Evolutionary conservation across 2,329 filamentous ascomycete genomes (phyloP), one percentile per base, ranked within the genome.

Genomic region (Beauveria rudraprayagi): DNA sequence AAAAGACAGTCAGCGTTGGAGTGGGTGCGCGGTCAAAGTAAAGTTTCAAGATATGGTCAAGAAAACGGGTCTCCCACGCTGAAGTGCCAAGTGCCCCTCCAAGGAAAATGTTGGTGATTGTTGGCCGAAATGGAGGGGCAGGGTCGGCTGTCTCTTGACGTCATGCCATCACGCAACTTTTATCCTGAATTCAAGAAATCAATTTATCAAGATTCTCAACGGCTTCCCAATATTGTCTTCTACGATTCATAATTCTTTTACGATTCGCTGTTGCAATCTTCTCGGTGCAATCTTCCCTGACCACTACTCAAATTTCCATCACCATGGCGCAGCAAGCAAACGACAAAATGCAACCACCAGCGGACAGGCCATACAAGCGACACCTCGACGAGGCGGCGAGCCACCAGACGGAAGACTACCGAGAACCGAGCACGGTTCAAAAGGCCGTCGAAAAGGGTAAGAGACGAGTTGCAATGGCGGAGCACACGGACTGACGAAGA

Each of bases 81-180:
- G 30, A 17, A 41, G 14, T 61, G 58, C 58, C 58, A 17, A 41
- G 14, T 61, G 58, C 58, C 58, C 58, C 58, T 61, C 58, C 58
- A 48, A 50, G 44, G 48, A 48, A 44, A 54, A 30, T 16, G 17
- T 55, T 61, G 59, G 59, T 43, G 59, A 61, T 61, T 30, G 56
- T 22, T 58, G 22, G 44, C 37, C 43, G 30, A 11, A 26, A 47
- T 61, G 58, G 58, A 61, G 58, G 58, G 58, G 58, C 58, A 61
- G 43, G 44, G 56, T 61, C 54, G 54, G 54, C 53, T 41, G 28
- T 37, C 10, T 30, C 24, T 62, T 62, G 60, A 62, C 60, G 60
- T 62, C 60, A 62, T 58, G 51, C 54, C n/a, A 24, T 30, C 40
- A 55, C 43, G 52, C 53, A 50, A 48, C 43, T 43, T 46, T 8